These are phyloP conservation scores for Hygrophorus pudorinus DNA, from an alignment of 768 basidiomycete species.

Conservation along the genomic window DNA sequence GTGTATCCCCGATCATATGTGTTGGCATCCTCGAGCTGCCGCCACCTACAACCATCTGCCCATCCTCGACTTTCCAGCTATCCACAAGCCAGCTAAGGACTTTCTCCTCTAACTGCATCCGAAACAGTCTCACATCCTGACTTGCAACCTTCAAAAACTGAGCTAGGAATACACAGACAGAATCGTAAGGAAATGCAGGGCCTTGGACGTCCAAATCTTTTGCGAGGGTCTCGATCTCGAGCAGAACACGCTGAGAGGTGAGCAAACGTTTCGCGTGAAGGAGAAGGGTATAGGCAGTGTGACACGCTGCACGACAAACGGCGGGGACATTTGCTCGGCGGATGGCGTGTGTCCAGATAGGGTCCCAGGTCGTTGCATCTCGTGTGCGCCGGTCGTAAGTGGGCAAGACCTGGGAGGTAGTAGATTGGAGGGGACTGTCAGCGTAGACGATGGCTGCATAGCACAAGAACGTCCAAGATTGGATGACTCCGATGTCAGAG, in stretches of 20 bases:
- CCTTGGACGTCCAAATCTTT: conserved; percentile 89
- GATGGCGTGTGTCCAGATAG: conserved; percentile 75
- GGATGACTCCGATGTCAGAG: conserved; percentile 51
- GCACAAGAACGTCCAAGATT: conserved; percentile 81
- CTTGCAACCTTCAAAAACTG: conserved; percentile 60
- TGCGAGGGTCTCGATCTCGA: conserved; percentile 69
- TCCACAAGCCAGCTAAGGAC: conserved; percentile 74
- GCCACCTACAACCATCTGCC: conserved; percentile 16
- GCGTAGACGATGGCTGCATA: conserved; percentile 61
- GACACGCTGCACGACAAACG: conserved; percentile 74
- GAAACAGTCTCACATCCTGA: conserved; percentile 75
- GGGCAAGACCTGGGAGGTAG: not conserved
- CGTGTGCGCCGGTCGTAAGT: conserved; percentile 6
- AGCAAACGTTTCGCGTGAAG: conserved; percentile 18
- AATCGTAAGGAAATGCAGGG: conserved; percentile 77
- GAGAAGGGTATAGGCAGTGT: conserved; percentile 51
- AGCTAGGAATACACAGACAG: conserved; percentile 77
- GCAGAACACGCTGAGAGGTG: conserved; percentile 45
- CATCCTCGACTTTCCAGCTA: conserved; percentile 43
- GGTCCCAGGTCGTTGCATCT: conserved; percentile 51
- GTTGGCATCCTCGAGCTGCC: conserved; percentile 35
- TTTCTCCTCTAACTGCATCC: conserved; percentile 82
- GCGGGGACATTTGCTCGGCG: conserved; percentile 59
- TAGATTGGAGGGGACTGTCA: conserved; percentile 20
- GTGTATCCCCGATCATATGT: conserved; percentile 48